These are phyloP conservation scores for Podospora pseudocomata DNA, from an alignment of 495 filamentous ascomycete genomes.

Conservation along the genomic window DNA sequence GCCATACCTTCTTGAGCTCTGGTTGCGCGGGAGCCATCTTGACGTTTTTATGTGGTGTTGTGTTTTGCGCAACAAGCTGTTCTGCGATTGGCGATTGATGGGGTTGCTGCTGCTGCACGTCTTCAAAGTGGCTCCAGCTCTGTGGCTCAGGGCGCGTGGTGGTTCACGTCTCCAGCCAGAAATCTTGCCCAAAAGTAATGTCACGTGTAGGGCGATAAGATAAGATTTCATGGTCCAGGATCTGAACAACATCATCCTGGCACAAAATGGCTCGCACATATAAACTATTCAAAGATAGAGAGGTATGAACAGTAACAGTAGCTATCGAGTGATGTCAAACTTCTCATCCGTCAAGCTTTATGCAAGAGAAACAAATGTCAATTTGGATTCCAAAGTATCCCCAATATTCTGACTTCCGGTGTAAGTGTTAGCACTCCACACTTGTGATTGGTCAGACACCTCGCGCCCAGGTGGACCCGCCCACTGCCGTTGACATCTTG, in stretches of 20 bases:
- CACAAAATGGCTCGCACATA: constrained; percentile 8
- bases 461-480: too few species aligned
- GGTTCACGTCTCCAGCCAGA: constrained; percentile 1
- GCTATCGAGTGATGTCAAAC: too few species aligned
- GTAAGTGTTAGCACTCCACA: not conserved
- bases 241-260: not conserved
- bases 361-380: too few species aligned
- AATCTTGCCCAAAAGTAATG: constrained; percentile 14
- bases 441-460: not conserved
- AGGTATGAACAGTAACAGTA: too few species aligned
- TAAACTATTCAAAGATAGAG: too few species aligned
- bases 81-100: constrained; percentile 15
- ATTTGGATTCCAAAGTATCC: too few species aligned
- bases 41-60: constrained; percentile 19
- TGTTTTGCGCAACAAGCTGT: constrained; percentile 10
- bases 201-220: constrained; percentile 23
- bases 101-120: constrained; percentile 10
- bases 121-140: constrained; percentile 12
- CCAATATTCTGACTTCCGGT: not conserved
- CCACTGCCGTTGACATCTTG: not conserved
- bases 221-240: not conserved
- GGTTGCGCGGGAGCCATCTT: constrained; percentile 98
- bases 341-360: too few species aligned
- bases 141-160: constrained; percentile 5
- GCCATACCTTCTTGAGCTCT: constrained; percentile 89